A percentile compares a stretch with the other conserved stretches of the same genome.
These are phyloP conservation scores for Pestalotiopsis sp. DNA, from an alignment of 2,329 filamentous ascomycete genomes.

Conservation along the genomic window DNA sequence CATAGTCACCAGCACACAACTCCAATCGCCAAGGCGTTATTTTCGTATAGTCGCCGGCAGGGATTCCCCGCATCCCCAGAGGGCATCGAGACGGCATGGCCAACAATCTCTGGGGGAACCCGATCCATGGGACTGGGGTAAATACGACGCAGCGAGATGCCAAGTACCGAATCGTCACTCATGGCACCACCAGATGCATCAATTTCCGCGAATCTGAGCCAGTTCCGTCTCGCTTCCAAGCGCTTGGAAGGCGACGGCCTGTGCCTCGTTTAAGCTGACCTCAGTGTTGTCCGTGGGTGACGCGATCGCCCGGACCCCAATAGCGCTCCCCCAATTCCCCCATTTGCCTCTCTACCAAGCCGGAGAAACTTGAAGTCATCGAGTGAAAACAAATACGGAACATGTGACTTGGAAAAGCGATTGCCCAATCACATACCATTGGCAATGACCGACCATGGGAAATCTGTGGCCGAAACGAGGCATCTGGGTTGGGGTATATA, in stretches of 20 bases:
- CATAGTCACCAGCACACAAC: background rate
- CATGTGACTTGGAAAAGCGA: background rate
- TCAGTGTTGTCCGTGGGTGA: background rate
- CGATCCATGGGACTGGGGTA: background rate
- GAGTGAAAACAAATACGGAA: background rate
- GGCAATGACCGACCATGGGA: background rate
- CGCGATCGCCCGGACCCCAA: background rate
- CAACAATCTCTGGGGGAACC: background rate
- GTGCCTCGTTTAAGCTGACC: background rate
- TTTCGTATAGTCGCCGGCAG: background rate
- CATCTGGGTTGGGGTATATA: conserved; percentile 2
- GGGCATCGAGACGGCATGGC: background rate
- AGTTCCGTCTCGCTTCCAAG: conserved; percentile 2
- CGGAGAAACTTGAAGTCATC: conserved; percentile 4
- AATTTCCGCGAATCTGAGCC: conserved; percentile 8
- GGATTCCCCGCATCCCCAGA: conserved; percentile 10
- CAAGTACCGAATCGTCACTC: background rate
- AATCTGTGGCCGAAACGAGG: conserved; percentile 4
- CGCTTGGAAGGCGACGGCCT: background rate
- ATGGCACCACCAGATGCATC: background rate
- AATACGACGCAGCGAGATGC: background rate
- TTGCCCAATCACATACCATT: conserved; percentile 5
- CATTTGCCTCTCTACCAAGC: conserved; percentile 1
- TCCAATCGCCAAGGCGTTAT: background rate
- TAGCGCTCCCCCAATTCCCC: background rate